Base-by-base conservation (phyloP, 306 rosid genomes). In the Castanea sativa region DNA sequence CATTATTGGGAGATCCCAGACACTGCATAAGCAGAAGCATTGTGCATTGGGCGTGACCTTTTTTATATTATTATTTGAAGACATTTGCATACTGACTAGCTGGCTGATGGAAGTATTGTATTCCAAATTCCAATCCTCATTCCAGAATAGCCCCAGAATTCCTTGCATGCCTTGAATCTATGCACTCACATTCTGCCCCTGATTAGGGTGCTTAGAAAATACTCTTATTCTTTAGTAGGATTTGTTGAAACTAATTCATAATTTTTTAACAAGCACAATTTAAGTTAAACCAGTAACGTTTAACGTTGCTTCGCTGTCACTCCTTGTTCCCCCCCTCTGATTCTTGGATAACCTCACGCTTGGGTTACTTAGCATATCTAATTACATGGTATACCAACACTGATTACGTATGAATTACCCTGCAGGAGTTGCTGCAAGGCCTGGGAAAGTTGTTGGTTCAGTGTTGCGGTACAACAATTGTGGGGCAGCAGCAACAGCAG, bases 361-460 rank as follows among this genome's bases (percentile, higher is more conserved):
- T 20, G 45, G 64, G 59, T 76, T 51, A 49, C 58, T 16, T 18
- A 23, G 19, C 45, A 33, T 30, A 67, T 16, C 21, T 18, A 5
- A 45, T 29, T 23, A 23, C 41, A 19, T 35, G 25, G 21, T 68
- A 15, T 69, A 67, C 29, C 33, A 30, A 69, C 65, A 35, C 55
- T 49, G 33, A 23, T 67, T 53, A n/a, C 60, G 52, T 32, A 38
- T 51, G 0, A 14, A 25, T 70, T 67, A 23, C 52, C 63, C 69
- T 85, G 79, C 86, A 90, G 97, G 93, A 53, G 89, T 84, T 86
- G 97, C 91, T 69, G 99, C 98, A 53, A 90, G 94, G 88, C 98
- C 98, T 0, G 98, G 99, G 18, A 96, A 93, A 83, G 98, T 93
- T 78, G 91, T 91, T 32, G 90, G 98, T 52, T 83, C 98, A 1